Base-by-base conservation (phyloP, 2,329 filamentous ascomycete species). In the Cercospora brassicicola region DNA sequence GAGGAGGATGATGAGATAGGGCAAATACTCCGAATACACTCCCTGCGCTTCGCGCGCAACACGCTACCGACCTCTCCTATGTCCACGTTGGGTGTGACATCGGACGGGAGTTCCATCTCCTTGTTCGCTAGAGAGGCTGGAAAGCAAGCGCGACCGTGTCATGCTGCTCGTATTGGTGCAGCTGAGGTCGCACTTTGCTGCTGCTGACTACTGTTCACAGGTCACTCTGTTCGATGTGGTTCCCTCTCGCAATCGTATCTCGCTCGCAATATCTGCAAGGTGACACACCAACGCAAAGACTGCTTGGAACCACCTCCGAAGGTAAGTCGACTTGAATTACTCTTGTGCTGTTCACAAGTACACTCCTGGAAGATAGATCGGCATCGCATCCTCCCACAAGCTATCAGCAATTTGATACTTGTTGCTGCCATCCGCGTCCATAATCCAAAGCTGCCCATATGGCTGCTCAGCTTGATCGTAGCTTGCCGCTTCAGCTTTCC, bases 101-200 rank as follows among this genome's bases (percentile, higher is more conserved):
- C 62, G 62, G 62, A 64, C 62, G 62, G 62, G 62, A 64, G 62
- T 53, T 33, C 57, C 30, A 59, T 36, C 62, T 64, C 62, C 62
- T 64, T 64, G 62, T 64, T 64, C 62, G 62, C 59, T 64, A 64
- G 62, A 64, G 62, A 64, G 62, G 51, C 31, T 64, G 20, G 62
- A 56, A 57, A 5, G 31, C 28, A 8, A 57, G 28, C 33, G 28
- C 5, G 28, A 7, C 55, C 28, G 1, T 59, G 23, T 13, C 26
- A 4, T 36, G 55, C 13, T 59, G 55, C 28, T 36, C 48, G 20
- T 59, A 33, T 8, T 33, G 5, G 55, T 20, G 55, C 55, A 6
- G 28, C n/a, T 2, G 75, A 0, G 82, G 11, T 8, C 48, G 13
- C 48, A 28, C 23, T 11, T 53, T 23, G 23, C 11, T 26, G 48